phyloP scores from a whole-genome alignment of 352 stramenopile species.

The Elongisporangium anandrum region DNA sequence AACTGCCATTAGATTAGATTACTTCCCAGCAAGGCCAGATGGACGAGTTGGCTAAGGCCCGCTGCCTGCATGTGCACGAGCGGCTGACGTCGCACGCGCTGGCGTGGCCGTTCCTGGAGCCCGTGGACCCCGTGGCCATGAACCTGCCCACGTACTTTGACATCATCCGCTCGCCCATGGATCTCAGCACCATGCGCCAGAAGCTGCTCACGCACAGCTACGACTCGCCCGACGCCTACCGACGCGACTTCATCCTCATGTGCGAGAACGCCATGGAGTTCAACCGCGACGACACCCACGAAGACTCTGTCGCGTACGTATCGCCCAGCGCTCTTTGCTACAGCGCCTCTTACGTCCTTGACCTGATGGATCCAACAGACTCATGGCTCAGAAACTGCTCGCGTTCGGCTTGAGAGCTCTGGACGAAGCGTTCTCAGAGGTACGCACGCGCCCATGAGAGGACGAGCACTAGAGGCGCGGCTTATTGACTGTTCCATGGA shows the following conservation, averaged over 20 bases:
- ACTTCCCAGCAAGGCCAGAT: conserved; percentile 17
- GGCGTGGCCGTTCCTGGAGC: conserved; percentile 88
- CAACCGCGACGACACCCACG: conserved; percentile 73
- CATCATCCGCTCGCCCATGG: conserved; percentile 95
- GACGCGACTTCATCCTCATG: conserved; percentile 74
- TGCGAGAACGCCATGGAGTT: conserved; percentile 86
- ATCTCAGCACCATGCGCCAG: conserved; percentile 92
- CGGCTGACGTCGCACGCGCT: conserved; percentile 55
- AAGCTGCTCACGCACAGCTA: conserved; percentile 71
- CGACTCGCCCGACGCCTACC: conserved; percentile 44
- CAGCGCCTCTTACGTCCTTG: too few species aligned
- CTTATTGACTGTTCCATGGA: not conserved
- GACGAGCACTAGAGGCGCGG: not conserved
- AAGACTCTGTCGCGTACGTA: conserved; percentile 68
- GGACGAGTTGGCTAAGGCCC: conserved; percentile 37
- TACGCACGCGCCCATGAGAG: not conserved
- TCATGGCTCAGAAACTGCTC: conserved; percentile 66
- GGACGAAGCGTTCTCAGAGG: conserved; percentile 57
- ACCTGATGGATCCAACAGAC: conserved; percentile 15
- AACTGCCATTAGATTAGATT: not conserved
- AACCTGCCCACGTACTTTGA: conserved; percentile 93
- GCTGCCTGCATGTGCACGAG: conserved; percentile 59
- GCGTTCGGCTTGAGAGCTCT: conserved; percentile 36
- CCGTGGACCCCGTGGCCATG: conserved; percentile 93
- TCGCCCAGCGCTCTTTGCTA: not conserved